Base-by-base conservation (phyloP, 805 yeast species). In the Spathaspora girioi region DNA sequence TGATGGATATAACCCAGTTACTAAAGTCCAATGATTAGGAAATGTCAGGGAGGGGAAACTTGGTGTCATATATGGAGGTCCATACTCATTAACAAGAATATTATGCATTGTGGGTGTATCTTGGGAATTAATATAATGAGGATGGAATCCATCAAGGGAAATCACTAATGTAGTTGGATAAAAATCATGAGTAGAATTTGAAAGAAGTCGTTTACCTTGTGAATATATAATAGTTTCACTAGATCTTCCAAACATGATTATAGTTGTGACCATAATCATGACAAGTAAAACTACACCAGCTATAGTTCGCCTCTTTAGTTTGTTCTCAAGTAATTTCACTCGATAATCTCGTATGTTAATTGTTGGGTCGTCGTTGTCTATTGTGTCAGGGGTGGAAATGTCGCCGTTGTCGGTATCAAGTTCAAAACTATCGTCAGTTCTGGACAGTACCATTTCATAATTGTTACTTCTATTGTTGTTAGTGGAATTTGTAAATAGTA, bases 1-100 rank as follows among this genome's bases (percentile, higher is more conserved):
- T 3, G 84, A 76, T 1, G 97, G 97, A 53, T 84, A 80, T 43
- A 88, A 69, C 0, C 98, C 98, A 0, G 97, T 93, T 1, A 87
- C 86, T 56, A 92, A 65, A 0, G 96, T 83, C 93, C 96, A 93
- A 66, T 91, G 96, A 64, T 93, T 92, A 0, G 97, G 94, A 59
- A 89, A 89, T 0, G 97, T 88, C 20, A 89, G 87, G 0, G 96
- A 81, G 3, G 97, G 97, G 64, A 91, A 90, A 2, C 90, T 79
- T 1, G 97, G 96, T 8, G 70, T 69, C 93, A 93, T 89, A 61
- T 80, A 90, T 1, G 97, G 97, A 3, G 90, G 82, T 14, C 84
- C 86, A 47, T 73, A 78, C 4, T 74, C 78, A 23, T 80, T 67
- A 3, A 74, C 56, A 55, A 83, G 68, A 64, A 92, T 65, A 9